Evolutionary conservation across 78 protist species (phyloP).

Genomic region (Dictyostelium firmibasis): DNA sequence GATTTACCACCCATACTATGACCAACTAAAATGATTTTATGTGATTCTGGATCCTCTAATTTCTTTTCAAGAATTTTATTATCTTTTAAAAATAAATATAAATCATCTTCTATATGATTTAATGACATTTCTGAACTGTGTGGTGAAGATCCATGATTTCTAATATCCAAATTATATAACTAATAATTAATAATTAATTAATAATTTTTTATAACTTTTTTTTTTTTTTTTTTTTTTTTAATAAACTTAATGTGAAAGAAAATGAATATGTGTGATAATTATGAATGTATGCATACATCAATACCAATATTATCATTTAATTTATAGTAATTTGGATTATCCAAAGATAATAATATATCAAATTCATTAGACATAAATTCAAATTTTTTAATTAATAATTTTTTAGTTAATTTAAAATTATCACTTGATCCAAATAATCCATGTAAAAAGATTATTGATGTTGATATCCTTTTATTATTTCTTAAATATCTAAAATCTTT

Average conservation of each 20-base stretch:
- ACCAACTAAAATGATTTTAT: constrained; percentile 31
- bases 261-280: too few relatives aligned
- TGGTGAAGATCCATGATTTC: constrained; percentile 58
- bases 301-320: neutral
- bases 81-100: constrained; percentile 3
- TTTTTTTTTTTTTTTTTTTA: too few relatives aligned
- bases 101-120: constrained; percentile 21
- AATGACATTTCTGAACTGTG: constrained; percentile 12
- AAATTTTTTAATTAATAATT: neutral
- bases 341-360: neutral
- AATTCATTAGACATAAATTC: neutral
- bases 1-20: constrained; percentile 48
- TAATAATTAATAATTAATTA: neutral
- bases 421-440: constrained; percentile 48
- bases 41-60: neutral
- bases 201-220: too few relatives aligned
- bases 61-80: constrained; percentile 5
- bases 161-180: constrained; percentile 32
- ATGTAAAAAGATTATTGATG: constrained; percentile 16
- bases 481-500: neutral
- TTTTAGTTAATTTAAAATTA: constrained; percentile 20
- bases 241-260: too few relatives aligned
- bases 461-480: neutral
- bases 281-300: neutral
- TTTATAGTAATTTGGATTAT: neutral